These are phyloP conservation scores for Rhodotorula sp. DNA, from an alignment of 1,284 basidiomycete genomes.

Conservation along the genomic window DNA sequence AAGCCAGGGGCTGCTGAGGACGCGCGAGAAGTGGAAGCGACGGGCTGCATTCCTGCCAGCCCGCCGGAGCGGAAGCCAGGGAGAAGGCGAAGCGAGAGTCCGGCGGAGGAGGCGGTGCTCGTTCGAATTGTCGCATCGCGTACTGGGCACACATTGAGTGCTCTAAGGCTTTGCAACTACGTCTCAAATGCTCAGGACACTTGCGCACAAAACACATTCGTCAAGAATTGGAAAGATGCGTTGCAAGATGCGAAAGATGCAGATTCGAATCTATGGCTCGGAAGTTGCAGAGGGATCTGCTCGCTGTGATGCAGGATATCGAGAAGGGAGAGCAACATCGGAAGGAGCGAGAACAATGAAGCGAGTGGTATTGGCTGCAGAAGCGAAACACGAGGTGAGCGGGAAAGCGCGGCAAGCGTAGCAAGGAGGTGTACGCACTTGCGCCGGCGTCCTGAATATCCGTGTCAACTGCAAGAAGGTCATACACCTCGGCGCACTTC, in stretches of 20 bases:
- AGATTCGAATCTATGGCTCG: background rate
- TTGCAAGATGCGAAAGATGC: background rate
- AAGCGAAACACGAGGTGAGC: background rate
- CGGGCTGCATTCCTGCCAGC: background rate
- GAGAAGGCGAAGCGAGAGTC: background rate
- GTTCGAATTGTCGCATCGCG: background rate
- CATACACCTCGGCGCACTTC: slow-evolving; percentile 44
- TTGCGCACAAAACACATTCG: too few relatives aligned
- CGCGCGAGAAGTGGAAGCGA: background rate
- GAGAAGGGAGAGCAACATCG: background rate
- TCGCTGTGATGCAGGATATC: slow-evolving; percentile 8
- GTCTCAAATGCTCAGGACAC: too few relatives aligned
- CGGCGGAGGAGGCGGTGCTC: background rate
- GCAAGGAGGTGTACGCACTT: slow-evolving; percentile 23
- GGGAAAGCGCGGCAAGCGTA: background rate
- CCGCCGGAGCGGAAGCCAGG: background rate
- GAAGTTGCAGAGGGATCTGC: background rate
- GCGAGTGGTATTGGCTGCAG: slow-evolving; percentile 38
- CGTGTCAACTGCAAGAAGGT: slow-evolving; percentile 38
- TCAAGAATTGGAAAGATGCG: too few relatives aligned
- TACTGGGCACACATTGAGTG: background rate
- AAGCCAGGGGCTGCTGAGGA: slow-evolving; percentile 1
- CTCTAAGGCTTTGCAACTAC: background rate
- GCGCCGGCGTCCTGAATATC: slow-evolving; percentile 44
- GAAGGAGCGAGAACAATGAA: slow-evolving; percentile 29